A percentile compares a stretch with the other conserved stretches of the same genome.
Conservation (phyloP, 2,329 filamentous ascomycete genomes). For the Penicillium oxalicum region DNA sequence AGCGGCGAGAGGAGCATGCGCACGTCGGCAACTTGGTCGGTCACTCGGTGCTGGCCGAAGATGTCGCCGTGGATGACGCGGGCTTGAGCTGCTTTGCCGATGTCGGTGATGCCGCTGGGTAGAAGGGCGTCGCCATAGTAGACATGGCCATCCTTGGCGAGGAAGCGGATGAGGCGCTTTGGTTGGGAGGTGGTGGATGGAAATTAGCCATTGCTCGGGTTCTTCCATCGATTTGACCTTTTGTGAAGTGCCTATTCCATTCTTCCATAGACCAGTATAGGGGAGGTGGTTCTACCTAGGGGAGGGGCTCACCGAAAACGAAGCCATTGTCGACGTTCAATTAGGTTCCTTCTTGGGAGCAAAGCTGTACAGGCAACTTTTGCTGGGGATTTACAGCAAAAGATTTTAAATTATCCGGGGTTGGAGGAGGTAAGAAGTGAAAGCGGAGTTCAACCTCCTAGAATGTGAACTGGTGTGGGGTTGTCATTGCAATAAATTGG, state of each 20-base stretch:
- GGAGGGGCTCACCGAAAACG: conserved; percentile 42
- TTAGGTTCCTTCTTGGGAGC: no score
- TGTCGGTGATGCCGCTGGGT: conserved; percentile 53
- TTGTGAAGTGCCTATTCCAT: no score
- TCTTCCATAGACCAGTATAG: no score
- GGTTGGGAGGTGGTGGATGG: conserved; percentile 1
- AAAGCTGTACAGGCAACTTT: no score
- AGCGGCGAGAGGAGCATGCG: conserved; percentile 57
- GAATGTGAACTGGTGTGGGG: no score
- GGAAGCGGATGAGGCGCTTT: conserved; percentile 67
- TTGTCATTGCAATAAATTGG: no score
- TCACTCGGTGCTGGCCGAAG: conserved; percentile 59
- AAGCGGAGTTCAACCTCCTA: no score
- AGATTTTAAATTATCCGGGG: no score
- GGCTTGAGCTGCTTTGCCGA: conserved; percentile 56
- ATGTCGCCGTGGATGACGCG: conserved; percentile 60
- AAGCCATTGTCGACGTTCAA: conserved; percentile 29
- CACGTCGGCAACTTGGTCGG: conserved; percentile 53
- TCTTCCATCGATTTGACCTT: no score
- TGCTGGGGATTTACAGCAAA: no score
- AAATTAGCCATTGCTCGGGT: not conserved
- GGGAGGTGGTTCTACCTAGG: not conserved
- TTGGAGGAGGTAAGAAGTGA: no score
- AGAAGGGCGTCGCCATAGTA: conserved; percentile 73
- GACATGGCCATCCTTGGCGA: conserved; percentile 61